Conservation (phyloP, 352 stramenopile genomes). For the Phytophthora boehmeriae region DNA sequence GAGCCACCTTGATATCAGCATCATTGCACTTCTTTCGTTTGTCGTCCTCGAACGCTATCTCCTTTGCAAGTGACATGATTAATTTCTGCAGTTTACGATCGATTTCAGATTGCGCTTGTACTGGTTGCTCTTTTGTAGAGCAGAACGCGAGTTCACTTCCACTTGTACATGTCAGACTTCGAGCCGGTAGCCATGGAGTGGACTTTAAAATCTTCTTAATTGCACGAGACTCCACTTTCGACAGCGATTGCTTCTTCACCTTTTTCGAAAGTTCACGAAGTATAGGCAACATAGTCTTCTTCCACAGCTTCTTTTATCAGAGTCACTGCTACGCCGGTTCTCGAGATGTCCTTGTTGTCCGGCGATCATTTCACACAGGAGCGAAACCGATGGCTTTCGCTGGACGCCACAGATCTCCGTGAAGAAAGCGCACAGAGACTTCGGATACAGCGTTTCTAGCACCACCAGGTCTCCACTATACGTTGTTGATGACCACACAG, state of each 20-base stretch:
- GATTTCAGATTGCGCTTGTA: conserved; percentile 32
- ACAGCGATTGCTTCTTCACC: conserved; percentile 47
- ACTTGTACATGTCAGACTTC: conserved; percentile 8
- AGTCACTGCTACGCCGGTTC: not conserved
- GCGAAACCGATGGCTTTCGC: conserved; percentile 58
- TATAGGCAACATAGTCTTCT: conserved; percentile 46
- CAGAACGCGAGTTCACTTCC: conserved; percentile 25
- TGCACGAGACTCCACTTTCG: conserved; percentile 41
- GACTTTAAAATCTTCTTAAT: conserved; percentile 55
- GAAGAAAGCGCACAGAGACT: conserved; percentile 63
- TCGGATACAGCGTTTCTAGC: conserved; percentile 63
- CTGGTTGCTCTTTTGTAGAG: conserved; percentile 34
- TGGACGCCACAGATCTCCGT: conserved; percentile 63
- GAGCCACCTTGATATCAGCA: conserved; percentile 32
- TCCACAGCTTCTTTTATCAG: conserved; percentile 41
- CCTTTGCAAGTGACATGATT: conserved; percentile 32
- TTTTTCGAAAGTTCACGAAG: conserved; percentile 48
- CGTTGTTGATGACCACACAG: conserved; percentile 51
- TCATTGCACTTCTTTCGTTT: conserved; percentile 6
- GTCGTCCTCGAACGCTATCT: not conserved
- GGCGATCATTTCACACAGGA: conserved; percentile 48
- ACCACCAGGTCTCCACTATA: conserved; percentile 35
- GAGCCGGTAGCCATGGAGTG: conserved; percentile 42
- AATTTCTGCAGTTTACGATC: conserved; percentile 53
- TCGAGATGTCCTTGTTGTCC: conserved; percentile 6